Evolutionary conservation across 2,329 filamentous ascomycete species (phyloP).

Genomic region (Canariomyces notabilis): DNA sequence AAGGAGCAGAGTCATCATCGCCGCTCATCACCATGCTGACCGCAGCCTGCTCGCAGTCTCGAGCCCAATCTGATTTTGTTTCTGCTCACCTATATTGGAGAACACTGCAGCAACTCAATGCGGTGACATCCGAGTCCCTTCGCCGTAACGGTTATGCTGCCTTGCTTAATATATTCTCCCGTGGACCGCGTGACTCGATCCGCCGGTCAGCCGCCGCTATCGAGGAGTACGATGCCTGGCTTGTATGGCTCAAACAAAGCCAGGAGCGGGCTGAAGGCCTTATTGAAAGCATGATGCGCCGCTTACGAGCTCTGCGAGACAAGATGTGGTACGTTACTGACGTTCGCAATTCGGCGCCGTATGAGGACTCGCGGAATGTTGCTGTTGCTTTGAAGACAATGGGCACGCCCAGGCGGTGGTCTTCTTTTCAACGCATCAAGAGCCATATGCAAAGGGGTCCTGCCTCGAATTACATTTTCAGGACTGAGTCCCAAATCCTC

Average conservation of each 20-base stretch:
- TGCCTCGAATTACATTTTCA: constrained; percentile 63
- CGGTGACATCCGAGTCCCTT: constrained; percentile 55
- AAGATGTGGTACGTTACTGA: constrained; percentile 99
- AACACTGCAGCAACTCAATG: constrained; percentile 68
- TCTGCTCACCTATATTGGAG: constrained; percentile 82
- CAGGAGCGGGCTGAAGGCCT: constrained; percentile 71
- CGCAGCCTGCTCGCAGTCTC: constrained; percentile 70
- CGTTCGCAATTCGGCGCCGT: constrained; percentile 82
- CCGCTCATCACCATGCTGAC: constrained; percentile 66
- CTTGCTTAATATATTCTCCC: constrained; percentile 67
- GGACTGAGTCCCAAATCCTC: constrained; percentile 78
- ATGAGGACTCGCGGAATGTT: constrained; percentile 81
- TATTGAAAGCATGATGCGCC: constrained; percentile 69
- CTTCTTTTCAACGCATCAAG: constrained; percentile 45
- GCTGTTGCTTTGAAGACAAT: constrained; percentile 87
- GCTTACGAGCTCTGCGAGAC: constrained; percentile 71
- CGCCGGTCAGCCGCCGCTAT: constrained; percentile 65
- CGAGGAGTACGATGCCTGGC: constrained; percentile 75
- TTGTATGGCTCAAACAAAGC: constrained; percentile 77
- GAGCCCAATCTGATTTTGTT: constrained; percentile 75
- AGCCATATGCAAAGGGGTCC: constrained; percentile 44
- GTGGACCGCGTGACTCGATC: constrained; percentile 65
- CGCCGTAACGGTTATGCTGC: constrained; percentile 65
- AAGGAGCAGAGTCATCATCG: constrained; percentile 34
- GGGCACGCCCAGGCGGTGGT: constrained; percentile 60